phyloP scores from a whole-genome alignment of 2,329 filamentous ascomycete genomes.

The Gaeumannomyces sp. region DNA sequence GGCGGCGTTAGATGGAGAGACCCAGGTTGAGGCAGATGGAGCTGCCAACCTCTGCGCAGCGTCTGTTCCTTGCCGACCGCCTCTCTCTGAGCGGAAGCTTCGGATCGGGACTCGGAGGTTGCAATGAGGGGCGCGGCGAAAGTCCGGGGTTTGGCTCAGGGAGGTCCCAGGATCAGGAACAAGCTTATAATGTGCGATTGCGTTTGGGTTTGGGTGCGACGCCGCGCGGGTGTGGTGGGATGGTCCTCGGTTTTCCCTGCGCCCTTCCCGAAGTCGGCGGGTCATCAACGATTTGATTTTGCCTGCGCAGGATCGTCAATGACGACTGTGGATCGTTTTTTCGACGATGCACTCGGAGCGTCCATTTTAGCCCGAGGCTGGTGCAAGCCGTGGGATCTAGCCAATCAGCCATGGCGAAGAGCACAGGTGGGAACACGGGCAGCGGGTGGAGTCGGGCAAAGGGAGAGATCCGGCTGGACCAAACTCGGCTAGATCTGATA shows the following conservation, averaged over 20 bases:
- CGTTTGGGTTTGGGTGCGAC: not conserved
- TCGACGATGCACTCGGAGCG: not conserved
- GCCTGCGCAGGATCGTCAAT: not conserved
- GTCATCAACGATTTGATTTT: not conserved
- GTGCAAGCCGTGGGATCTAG: not conserved
- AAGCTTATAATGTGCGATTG: not conserved
- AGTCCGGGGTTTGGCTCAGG: not conserved
- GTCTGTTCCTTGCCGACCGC: not conserved
- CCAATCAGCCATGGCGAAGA: not conserved
- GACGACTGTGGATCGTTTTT: not conserved
- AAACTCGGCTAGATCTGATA: no score
- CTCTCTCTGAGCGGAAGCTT: not conserved
- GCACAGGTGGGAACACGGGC: no score
- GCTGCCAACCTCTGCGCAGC: not conserved
- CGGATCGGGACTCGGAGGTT: not conserved
- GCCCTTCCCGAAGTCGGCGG: not conserved
- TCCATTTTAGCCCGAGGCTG: not conserved
- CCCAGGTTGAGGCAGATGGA: not conserved
- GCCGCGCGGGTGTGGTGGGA: not conserved
- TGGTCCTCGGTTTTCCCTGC: not conserved
- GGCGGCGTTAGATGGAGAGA: no score
- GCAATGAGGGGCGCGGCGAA: not conserved
- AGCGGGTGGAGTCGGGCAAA: not conserved
- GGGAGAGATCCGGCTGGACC: not conserved
- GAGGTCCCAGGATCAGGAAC: not conserved